Evolutionary conservation across 345 rosid genomes (phyloP), one percentile per base, ranked within the genome.

Genomic region (Rhodomyrtus tomentosa): DNA sequence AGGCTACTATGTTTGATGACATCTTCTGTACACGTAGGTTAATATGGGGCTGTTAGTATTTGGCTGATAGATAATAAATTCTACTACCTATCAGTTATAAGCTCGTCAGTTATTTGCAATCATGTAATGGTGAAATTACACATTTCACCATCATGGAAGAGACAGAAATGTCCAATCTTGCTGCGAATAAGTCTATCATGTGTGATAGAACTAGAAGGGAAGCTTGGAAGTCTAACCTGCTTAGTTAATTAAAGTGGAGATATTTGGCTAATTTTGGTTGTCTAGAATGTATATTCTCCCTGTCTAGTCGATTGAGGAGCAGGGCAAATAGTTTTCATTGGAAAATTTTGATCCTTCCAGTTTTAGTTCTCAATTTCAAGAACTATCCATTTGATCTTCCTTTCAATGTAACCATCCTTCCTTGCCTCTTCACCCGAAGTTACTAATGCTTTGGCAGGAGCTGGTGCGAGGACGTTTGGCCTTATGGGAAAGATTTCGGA

Each of bases 401-500:
- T 68, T 68, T 68, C 79, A 68, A 68, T 36, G 79, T 45, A 36
- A 68, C 45, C 45, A 68, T 20, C 76, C 76, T 16, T 36, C 40
- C 21, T 68, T 7, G 38, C 45, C 38, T 68, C 45, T 68, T 68
- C 24, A 32, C 79, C 76, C 79, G 50, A 68, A 68, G 36, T 68
- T 68, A 21, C 45, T 36, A 68, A 68, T 49, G 24, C 32, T 76
- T 55, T 82, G 55, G 53, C 81, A 85, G 86, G 85, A 80, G 36
- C 90, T 48, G 89, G 88, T 32, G 85, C 79, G 7, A 90, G 88
- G 42, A 93, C 88, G 40, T 87, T 93, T 90, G 95, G 93, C 80
- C 84, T 87, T 62, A 87, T 92, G 11, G 96, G 95, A 84, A 95
- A 93, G 89, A 82, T 90, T 85, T 92, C 99, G 32, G 93, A 92